Evolutionary conservation across 164 flowering plant genomes (phyloP), one percentile per base, ranked within the genome.

Genomic region (Vitis riparia): DNA sequence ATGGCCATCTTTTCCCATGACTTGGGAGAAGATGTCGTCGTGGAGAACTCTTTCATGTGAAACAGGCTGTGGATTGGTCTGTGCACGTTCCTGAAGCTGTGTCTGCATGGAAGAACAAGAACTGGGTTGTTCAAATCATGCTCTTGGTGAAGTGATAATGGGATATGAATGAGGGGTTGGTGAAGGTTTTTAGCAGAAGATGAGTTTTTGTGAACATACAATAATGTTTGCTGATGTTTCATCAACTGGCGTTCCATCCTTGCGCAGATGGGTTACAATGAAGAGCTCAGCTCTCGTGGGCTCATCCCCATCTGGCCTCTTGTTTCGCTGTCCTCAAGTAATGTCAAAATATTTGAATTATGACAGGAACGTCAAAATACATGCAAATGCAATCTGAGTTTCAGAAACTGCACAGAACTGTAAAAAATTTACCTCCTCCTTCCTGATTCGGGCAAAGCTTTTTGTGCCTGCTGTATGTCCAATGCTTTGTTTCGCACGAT

Each of bases 391-490:
- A 57, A 23, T 23, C 27, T 1, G 27, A 50, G 17, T 37, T 51
- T 19, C 48, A 23, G 51, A 23, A 55, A 23, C 23, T 32, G 7
- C 44, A 37, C 44, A 37, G 7, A 37, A 37, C 44, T 37, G 44
- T 37, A 37, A 37, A 68, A 37, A 62, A 67, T 19, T 55, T 61
- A 69, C 79, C 79, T 70, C 79, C 73, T 80, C 83, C 58, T 80
- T 78, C n/a, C 76, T 68, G 66, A 74, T 27, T 15, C 69, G 51
- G 15, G 83, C 83, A 62, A 71, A 80, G 62, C 83, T 80, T 64
- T 74, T 80, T 23, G 71, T 48, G 51, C 83, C 78, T 51, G 78
- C 30, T 3, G 80, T 37, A 13, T 74, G 80, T 52, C 17, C 29
- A 37, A 23, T 47, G 30, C 51, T 76, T 52, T 50, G 62, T 9